Evolutionary conservation across 2,329 filamentous ascomycete genomes (phyloP), one percentile per base, ranked within the genome.

Genomic region (Penicillium sp.): DNA sequence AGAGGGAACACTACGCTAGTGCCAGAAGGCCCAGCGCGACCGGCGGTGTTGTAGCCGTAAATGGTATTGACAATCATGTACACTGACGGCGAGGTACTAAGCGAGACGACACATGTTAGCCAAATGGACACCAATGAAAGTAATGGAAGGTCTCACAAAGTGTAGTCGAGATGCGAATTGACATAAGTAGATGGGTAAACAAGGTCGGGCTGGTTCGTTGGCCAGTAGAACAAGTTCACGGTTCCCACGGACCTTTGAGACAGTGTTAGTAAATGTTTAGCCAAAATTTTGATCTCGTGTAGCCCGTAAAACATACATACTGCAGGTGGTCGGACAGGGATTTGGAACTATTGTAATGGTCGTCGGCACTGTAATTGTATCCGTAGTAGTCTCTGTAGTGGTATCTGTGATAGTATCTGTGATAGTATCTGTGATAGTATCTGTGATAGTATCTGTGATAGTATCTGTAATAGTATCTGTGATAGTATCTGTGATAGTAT

Each of bases 181-280:
- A 52, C 40, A 50, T 52, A 54, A 33, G 54, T 57, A 6, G 54
- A 52, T 14, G 54, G 54, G 22, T 52, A 57, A 22, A 36, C 35
- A 25, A 25, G 16, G 5, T 36, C 16, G 14, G 51, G 44, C n/a
- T 49, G 33, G 24, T 57, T 35, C 5, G 54, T 50, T 47, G 54
- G 54, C 54, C 54, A 57, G 44, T 52, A 57, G 36, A 57, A 55
- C 11, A 57, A 36, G 18, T 57, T 57, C 5, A 57, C 54, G 7
- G 54, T 57, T 24, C 54, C 54, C 6, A 46, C 54, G 7, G 54
- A 57, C 20, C 54, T 57, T 44, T 31, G 11, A 22, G 7, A 13
- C 30, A 24, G 4, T 22, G 11, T 44, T 25, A 44, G 49, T 47
- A 20, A 55, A 11, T 18, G 4, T 9, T 36, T 36, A 4, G 33